Conservation (phyloP, 192 early-diverging fungal species). For the Umbelopsis sp. region DNA sequence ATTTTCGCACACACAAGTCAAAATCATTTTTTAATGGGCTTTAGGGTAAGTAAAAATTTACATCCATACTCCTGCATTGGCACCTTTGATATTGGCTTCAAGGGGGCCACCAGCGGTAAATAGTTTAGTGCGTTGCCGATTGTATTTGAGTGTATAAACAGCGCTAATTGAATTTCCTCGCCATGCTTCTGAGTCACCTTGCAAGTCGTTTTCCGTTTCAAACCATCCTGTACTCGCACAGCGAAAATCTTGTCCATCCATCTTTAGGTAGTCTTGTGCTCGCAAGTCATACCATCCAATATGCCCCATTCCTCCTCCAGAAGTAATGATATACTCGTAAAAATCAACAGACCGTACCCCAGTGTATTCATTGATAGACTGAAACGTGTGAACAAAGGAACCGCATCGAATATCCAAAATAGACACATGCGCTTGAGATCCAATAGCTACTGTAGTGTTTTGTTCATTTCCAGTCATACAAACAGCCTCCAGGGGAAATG, state of each 20-base stretch:
- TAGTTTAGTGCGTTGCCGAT: conserved; percentile 42
- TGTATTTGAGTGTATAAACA: conserved; percentile 60
- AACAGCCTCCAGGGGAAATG: conserved; percentile 32
- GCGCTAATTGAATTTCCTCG: conserved; percentile 54
- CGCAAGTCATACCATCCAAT: conserved; percentile 68
- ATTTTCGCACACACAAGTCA: background rate
- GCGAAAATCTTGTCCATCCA: conserved; percentile 16
- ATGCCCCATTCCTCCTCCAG: conserved; percentile 66
- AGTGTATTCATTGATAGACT: conserved; percentile 68
- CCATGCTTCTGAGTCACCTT: conserved; percentile 50
- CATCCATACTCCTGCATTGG: conserved; percentile 42
- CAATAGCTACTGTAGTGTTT: conserved; percentile 38
- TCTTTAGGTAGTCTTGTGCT: conserved; percentile 50
- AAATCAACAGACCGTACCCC: conserved; percentile 63
- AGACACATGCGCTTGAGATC: conserved; percentile 43
- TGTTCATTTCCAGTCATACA: conserved; percentile 38
- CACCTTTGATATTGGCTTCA: conserved; percentile 39
- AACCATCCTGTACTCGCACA: background rate
- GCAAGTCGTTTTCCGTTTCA: conserved; percentile 21
- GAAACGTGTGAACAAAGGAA: conserved; percentile 47
- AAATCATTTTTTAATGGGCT: background rate
- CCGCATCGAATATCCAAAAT: conserved; percentile 33
- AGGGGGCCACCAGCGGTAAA: conserved; percentile 70
- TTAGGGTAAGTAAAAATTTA: background rate
- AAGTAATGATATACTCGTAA: conserved; percentile 49